Evolutionary conservation across 495 filamentous ascomycete genomes (phyloP).

Genomic region (Lichina pygmaea): DNA sequence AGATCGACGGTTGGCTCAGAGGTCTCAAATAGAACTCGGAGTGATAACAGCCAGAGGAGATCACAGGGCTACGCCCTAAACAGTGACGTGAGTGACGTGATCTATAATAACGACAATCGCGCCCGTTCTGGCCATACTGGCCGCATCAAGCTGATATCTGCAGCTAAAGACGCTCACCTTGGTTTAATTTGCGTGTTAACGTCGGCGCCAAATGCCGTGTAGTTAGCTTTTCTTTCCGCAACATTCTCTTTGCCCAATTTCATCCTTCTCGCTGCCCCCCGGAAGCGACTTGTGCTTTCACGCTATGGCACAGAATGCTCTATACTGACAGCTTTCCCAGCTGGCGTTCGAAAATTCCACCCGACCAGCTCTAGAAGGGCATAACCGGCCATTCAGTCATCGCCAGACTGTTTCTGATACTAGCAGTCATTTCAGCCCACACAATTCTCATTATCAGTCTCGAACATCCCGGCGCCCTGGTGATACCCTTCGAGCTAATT

Average conservation of each 20-base stretch:
- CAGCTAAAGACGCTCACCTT: neutral
- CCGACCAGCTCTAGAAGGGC: neutral
- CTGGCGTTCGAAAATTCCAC: neutral
- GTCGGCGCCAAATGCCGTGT: neutral
- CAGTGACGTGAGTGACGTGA: neutral
- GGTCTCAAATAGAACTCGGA: neutral
- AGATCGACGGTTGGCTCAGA: neutral
- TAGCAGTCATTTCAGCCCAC: neutral
- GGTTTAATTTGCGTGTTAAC: too few species aligned
- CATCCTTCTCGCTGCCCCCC: neutral
- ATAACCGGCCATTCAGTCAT: neutral
- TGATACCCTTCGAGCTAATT: neutral
- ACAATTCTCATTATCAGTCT: neutral
- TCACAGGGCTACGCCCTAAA: neutral
- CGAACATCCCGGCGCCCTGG: neutral
- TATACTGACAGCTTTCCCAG: too few species aligned
- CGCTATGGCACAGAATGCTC: too few species aligned
- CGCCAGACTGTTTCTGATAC: neutral
- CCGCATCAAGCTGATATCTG: neutral
- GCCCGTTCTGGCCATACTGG: neutral
- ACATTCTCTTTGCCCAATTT: neutral
- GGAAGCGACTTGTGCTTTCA: too few species aligned
- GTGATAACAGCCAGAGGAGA: neutral
- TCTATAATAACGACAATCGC: neutral
- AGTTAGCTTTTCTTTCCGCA: neutral